Evolutionary conservation across 2,329 filamentous ascomycete species (phyloP).

Genomic region (Iodosphaeria phyllophila): DNA sequence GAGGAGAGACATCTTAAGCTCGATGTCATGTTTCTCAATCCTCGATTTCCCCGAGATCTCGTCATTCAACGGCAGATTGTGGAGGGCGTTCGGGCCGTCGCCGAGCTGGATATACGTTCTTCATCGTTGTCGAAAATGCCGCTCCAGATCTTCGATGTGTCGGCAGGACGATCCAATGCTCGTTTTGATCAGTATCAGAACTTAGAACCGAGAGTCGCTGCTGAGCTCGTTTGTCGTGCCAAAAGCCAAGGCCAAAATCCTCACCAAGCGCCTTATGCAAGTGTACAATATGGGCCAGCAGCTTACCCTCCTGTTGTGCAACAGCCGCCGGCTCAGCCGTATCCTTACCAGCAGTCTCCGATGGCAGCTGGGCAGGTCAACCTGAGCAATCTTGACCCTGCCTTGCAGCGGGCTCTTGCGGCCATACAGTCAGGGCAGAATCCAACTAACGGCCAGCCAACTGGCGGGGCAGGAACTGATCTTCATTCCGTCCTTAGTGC

Average conservation of each 20-base stretch:
- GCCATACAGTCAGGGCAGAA: constrained; percentile 9
- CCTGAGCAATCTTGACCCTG: constrained; percentile 13
- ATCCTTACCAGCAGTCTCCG: constrained; percentile 1
- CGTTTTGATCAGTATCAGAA: constrained; percentile 78
- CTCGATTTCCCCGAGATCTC: constrained; percentile 55
- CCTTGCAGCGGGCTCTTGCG: constrained; percentile 15
- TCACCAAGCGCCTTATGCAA: constrained; percentile 10
- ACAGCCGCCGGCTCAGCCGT: constrained; percentile 3
- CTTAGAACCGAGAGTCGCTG: constrained; percentile 59
- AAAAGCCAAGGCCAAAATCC: constrained; percentile 25
- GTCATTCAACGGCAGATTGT: constrained; percentile 74
- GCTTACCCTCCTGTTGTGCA: constrained; percentile 8
- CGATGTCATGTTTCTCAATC: constrained; percentile 63
- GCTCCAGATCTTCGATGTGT: constrained; percentile 72
- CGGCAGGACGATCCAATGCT: constrained; percentile 52
- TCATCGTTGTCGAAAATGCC: constrained; percentile 58
- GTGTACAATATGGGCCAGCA: constrained; percentile 3
- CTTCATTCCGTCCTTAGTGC: too few relatives aligned
- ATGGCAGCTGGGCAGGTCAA: constrained; percentile 6
- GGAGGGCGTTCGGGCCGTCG: constrained; percentile 75
- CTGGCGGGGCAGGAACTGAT: too few relatives aligned
- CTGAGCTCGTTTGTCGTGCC: constrained; percentile 59
- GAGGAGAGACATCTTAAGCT: constrained; percentile 50
- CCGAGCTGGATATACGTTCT: constrained; percentile 52
- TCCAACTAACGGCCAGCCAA: constrained; percentile 12